Evolutionary conservation across 2,329 filamentous ascomycete genomes (phyloP), one percentile per base, ranked within the genome.

Genomic region (Bertia moriformis): DNA sequence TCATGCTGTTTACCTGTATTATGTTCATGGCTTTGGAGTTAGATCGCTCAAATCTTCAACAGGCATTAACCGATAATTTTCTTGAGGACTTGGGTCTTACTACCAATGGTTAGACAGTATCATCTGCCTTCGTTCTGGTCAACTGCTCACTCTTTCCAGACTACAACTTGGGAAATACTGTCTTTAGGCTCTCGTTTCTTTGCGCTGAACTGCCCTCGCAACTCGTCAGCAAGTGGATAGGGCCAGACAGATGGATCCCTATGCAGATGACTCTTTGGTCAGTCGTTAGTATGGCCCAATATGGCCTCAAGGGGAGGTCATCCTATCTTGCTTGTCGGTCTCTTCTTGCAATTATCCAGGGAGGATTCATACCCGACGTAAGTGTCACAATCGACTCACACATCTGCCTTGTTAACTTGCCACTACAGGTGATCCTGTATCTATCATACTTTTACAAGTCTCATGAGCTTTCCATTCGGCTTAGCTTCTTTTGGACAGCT

Each of bases 191-290:
- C 3, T 57, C 57, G 1, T 73, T 72, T 43, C 55, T 72, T n/a
- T 62, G 58, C 14, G 65, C 71, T 0, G 72, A 78, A 48, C 58
- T 80, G 1, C 75, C 75, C 0, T 77, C 71, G 0, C 73, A 79
- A 48, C 57, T 80, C 14, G 57, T 78, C 29, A 63, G 59, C 42
- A 73, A 78, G 50, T 73, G 62, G 62, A 51, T 72, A 39, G 73
- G 67, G 0, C 69, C 69, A 1, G 71, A 77, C 44, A 62, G 67
- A 18, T 76, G 70, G 71, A 74, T 77, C 38, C 73, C 73, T 0
- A 55, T 67, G 39, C 70, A 73, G 47, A 72, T 78, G 59, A 54
- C 65, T 4, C 58, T 65, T 3, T 74, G 69, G 70, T 71, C 66
- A 45, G 45, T 73, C 3, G 63, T 75, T 4, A 65, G 71, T 0